Conservation (phyloP, 2,329 filamentous ascomycete species). For the Fusarium keratoplasticum region DNA sequence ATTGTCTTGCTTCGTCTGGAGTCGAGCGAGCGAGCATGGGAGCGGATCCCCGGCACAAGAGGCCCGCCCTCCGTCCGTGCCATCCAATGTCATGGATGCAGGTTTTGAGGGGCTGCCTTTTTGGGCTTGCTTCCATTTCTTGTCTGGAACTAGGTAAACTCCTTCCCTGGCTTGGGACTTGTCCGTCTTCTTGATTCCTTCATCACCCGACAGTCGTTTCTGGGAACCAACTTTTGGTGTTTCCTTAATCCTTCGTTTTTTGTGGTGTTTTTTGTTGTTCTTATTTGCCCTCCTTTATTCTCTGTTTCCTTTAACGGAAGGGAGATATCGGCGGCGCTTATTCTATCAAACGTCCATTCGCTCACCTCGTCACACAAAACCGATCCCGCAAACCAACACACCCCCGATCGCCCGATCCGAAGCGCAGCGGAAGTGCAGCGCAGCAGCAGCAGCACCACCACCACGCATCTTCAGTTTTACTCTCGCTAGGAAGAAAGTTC, state of each 20-base stretch:
- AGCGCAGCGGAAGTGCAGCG: background rate
- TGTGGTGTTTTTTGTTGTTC: conserved; percentile 19
- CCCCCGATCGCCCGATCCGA: conserved; percentile 24
- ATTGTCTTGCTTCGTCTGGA: background rate
- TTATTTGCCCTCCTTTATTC: conserved; percentile 1
- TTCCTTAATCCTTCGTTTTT: conserved; percentile 34
- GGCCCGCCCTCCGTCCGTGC: background rate
- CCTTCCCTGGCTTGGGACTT: background rate
- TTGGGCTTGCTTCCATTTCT: conserved; percentile 2
- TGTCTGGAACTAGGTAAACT: background rate
- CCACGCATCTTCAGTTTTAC: conserved; percentile 9
- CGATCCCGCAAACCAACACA: background rate
- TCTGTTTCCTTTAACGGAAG: background rate
- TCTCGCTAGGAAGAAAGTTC: conserved; percentile 19
- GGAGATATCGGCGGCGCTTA: conserved; percentile 23
- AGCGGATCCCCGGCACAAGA: background rate
- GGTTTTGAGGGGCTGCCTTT: background rate
- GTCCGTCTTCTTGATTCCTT: background rate
- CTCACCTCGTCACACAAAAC: conserved; percentile 28
- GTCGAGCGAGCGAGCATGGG: background rate
- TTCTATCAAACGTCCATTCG: conserved; percentile 27
- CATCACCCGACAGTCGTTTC: conserved; percentile 33
- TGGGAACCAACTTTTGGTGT: conserved; percentile 20
- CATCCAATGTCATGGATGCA: background rate
- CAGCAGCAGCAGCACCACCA: background rate